Conservation (phyloP, 2,329 filamentous ascomycete species). For the Pyrenochaeta sp. region DNA sequence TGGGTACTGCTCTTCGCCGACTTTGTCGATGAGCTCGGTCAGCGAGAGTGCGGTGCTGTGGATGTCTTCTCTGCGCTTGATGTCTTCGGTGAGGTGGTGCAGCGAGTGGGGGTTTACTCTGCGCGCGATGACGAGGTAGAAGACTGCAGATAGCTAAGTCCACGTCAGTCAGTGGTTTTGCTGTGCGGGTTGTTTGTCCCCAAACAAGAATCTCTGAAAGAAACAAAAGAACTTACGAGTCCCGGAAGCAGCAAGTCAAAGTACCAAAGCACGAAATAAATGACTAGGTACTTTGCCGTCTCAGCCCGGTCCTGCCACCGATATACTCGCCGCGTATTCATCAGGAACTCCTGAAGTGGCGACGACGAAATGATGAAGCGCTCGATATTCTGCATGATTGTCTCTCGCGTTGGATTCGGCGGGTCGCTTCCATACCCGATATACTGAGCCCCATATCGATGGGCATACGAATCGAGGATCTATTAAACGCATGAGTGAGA, state of each 20-base stretch:
- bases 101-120: slow-evolving; percentile 27
- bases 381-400: slow-evolving; percentile 45
- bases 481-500: too few species aligned
- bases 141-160: slow-evolving; percentile 29
- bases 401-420: slow-evolving; percentile 40
- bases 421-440: slow-evolving; percentile 42
- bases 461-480: slow-evolving; percentile 37
- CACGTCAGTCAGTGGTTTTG: too few species aligned
- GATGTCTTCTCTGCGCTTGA: slow-evolving; percentile 42
- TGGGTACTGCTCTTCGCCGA: slow-evolving; percentile 47
- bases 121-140: slow-evolving; percentile 34
- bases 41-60: slow-evolving; percentile 38
- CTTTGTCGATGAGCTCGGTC: slow-evolving; percentile 48
- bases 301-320: slow-evolving; percentile 44
- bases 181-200: background rate
- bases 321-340: slow-evolving; percentile 45
- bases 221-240: slow-evolving; percentile 21
- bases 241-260: slow-evolving; percentile 37
- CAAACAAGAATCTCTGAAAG: too few species aligned
- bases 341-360: slow-evolving; percentile 45
- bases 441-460: slow-evolving; percentile 48
- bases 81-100: slow-evolving; percentile 34
- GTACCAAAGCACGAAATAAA: slow-evolving; percentile 35
- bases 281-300: slow-evolving; percentile 38
- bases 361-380: slow-evolving; percentile 47